Evolutionary conservation across 1,139 yeast genomes (phyloP).

Genomic region (Yamadazyma membranifaciens): DNA sequence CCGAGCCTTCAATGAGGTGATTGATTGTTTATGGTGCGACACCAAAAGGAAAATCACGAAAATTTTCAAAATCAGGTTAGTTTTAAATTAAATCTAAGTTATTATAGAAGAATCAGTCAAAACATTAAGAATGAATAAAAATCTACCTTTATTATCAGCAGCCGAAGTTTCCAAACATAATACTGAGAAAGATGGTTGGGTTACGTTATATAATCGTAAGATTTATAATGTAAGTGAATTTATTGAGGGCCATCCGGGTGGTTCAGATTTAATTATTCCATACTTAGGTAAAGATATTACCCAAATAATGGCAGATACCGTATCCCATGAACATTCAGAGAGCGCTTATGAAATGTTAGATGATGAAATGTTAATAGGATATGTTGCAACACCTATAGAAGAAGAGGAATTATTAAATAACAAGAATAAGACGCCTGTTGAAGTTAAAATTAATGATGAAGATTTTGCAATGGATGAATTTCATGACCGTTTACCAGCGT

Average conservation of each 20-base stretch:
- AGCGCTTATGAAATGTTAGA: slow-evolving; percentile 86
- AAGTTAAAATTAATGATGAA: slow-evolving; percentile 28
- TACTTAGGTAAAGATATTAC: slow-evolving; percentile 87
- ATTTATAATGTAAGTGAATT: slow-evolving; percentile 81
- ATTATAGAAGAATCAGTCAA: background rate
- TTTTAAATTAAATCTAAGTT: background rate
- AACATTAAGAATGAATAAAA: slow-evolving; percentile 20
- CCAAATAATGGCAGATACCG: slow-evolving; percentile 66
- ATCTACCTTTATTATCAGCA: slow-evolving; percentile 34
- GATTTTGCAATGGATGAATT: slow-evolving; percentile 37
- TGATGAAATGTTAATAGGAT: slow-evolving; percentile 58
- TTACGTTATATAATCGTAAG: slow-evolving; percentile 68
- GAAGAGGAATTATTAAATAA: slow-evolving; percentile 43
- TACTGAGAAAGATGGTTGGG: slow-evolving; percentile 65
- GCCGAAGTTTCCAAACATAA: slow-evolving; percentile 51
- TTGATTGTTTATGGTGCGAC: background rate
- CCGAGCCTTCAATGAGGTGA: background rate
- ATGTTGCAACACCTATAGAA: slow-evolving; percentile 45
- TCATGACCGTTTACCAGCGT: slow-evolving; percentile 65
- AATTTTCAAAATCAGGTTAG: background rate
- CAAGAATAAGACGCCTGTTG: slow-evolving; percentile 41
- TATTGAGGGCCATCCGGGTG: slow-evolving; percentile 85
- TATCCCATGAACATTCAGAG: slow-evolving; percentile 76
- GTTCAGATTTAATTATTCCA: slow-evolving; percentile 69
- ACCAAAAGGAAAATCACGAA: background rate